These are phyloP conservation scores for Wolfiporia cocos DNA, from an alignment of 1,284 basidiomycete species.

Conservation along the genomic window DNA sequence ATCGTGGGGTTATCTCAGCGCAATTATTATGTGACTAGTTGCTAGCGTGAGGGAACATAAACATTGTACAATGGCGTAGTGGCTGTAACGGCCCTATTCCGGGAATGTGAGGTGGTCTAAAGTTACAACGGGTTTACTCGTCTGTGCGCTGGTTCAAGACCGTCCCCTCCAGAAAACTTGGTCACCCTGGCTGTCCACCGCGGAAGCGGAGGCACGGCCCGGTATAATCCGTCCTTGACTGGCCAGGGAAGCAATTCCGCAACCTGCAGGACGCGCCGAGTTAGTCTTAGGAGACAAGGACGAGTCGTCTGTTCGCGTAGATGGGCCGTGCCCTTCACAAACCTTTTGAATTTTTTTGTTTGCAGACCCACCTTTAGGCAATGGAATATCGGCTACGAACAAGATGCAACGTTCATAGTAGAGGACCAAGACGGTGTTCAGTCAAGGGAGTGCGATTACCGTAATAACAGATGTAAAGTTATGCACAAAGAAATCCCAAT, in stretches of 20 bases:
- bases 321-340: slow-evolving; percentile 65
- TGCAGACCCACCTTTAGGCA: too few species aligned
- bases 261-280: slow-evolving; percentile 77
- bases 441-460: slow-evolving; percentile 13
- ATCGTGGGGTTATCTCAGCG: too few species aligned
- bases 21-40: too few species aligned
- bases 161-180: slow-evolving; percentile 87
- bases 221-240: slow-evolving; percentile 78
- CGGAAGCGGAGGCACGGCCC: slow-evolving; percentile 56
- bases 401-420: too few species aligned
- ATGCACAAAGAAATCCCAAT: slow-evolving; percentile 16
- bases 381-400: too few species aligned
- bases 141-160: slow-evolving; percentile 84
- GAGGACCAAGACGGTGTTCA: too few species aligned
- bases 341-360: slow-evolving; percentile 47
- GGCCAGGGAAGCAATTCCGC: slow-evolving; percentile 89
- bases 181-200: slow-evolving; percentile 52
- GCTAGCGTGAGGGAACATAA: slow-evolving; percentile 59
- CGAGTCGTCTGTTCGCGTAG: slow-evolving; percentile 73
- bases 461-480: slow-evolving; percentile 19
- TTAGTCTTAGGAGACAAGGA: slow-evolving; percentile 86
- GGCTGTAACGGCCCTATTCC: slow-evolving; percentile 74
- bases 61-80: slow-evolving; percentile 40
- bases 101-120: slow-evolving; percentile 71
- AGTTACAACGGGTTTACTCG: slow-evolving; percentile 57